Evolutionary conservation across 1,284 basidiomycete species (phyloP), one percentile per base, ranked within the genome.

Genomic region (Phylloporus gajari): DNA sequence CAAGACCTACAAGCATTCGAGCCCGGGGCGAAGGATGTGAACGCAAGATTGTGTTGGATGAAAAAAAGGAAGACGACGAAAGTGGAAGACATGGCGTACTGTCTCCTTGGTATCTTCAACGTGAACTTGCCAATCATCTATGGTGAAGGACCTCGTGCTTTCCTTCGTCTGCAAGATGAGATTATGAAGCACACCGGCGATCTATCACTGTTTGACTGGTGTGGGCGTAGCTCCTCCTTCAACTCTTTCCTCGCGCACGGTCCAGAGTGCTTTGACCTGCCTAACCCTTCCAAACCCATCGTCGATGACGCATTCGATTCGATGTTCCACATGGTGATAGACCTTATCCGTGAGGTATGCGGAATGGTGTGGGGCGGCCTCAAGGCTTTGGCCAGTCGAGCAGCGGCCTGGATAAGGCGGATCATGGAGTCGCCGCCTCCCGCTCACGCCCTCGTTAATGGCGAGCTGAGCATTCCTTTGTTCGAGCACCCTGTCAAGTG

Each of bases 141-240:
- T 23, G 79, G 80, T 13, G 78, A 81, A 67, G 71, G 73, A 6
- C 46, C 58, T 25, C 75, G 77, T 40, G 79, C 81, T 13, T 82
- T 80, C 63, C 68, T 74, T 51, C 77, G 78, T 19, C 64, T 81
- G 32, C 81, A 82, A 66, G 78, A 81, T 35, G 80, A 80, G 44
- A 71, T 80, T 67, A 75, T 80, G 68, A 78, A 78, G 51, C 77
- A 75, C 46, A 80, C 80, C 0, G 69, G 71, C 1, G 81, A 82
- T 5, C 32, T 73, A 30, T 77, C 80, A 1, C 68, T 80, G 40
- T 80, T 80, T 40, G 80, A 82, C 64, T 80, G 79, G 80, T 76
- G 76, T 42, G 77, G 86, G 19, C 85, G 51, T 15, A 62, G 63
- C n/a, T 72, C 77, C n/a, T 59, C 65, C 2, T 53, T 77, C 69